Evolutionary conservation across 78 protist species (phyloP), one percentile per base, ranked within the genome.

Genomic region (Tieghemostelium lacteum): DNA sequence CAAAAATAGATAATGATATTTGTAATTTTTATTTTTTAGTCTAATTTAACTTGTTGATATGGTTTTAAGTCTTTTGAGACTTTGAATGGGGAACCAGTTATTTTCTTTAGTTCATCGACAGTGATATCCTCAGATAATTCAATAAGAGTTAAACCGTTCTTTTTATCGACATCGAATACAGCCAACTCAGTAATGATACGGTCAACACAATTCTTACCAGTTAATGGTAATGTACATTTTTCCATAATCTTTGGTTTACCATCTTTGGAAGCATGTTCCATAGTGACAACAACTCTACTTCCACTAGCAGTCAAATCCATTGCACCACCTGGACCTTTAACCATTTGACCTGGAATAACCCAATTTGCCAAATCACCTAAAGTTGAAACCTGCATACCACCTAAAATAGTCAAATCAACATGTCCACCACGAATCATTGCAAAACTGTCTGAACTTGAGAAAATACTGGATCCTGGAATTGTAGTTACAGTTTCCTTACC

Each of bases 301-400:
- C 98, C 97, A 31, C 93, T 63, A 26, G 97, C 60, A 17, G 96
- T 97, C 39, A 98, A 63, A 65, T 98, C 99, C 99, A 98, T 97
- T 50, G 99, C 99, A 54, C 99, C 99, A 57, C 99, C 99, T 98
- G 97, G 97, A 36, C 99, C 99, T 94, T 98, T 98, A 34, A 98
- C 99, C 98, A 98, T 95, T 71, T 97, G 95, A n/a, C 96, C 93
- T 24, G 99, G 99, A 29, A 98, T 96, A 58, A 98, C 95, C 98
- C 99, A 98, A 95, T 98, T 98, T 80, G 99, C 99, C 0, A 98
- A 67, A 65, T 98, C 99, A 24, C 99, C 99, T 39, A 42, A 52
- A 24, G 24, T 42, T 14, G 97, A 60, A 8, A 97, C 98, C 54
- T 98, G 96, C 94, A 98, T 78, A 49, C 97, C 99, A n/a, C 99